Conservation (phyloP, 2,329 filamentous ascomycete genomes). For the Aspergillus tamarii region DNA sequence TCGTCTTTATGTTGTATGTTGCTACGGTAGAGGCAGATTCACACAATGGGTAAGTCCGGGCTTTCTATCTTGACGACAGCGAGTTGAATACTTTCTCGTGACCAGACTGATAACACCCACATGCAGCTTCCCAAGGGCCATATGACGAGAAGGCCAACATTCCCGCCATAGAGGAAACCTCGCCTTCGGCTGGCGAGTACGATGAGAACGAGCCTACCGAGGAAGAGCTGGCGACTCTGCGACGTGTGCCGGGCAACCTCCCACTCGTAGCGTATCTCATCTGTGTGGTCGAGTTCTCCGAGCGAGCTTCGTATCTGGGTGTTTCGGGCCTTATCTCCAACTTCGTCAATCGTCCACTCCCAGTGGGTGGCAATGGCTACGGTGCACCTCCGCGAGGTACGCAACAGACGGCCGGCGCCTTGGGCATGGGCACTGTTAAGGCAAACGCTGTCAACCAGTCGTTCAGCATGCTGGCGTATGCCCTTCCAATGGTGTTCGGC, state of each 20-base stretch:
- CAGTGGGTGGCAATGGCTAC: neutral
- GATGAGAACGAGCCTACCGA: neutral
- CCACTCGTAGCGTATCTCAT: neutral
- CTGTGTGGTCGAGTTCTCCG: neutral
- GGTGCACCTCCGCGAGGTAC: neutral
- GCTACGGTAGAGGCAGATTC: neutral
- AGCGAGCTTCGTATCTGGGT: neutral
- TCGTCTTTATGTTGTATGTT: neutral
- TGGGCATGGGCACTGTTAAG: neutral
- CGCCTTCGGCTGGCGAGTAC: neutral
- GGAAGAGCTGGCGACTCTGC: neutral
- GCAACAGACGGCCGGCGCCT: neutral
- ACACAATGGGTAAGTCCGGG: neutral
- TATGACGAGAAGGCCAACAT: neutral
- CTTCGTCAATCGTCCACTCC: neutral
- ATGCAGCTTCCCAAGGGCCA: neutral
- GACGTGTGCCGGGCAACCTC: neutral
- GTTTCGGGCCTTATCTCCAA: neutral
- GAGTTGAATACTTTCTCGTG: neutral
- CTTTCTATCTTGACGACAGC: neutral
- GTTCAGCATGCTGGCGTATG: neutral
- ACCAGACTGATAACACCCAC: neutral
- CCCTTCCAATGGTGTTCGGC: neutral
- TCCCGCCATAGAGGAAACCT: neutral
- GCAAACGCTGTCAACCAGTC: constrained; percentile 1